A percentile compares a stretch with the other conserved stretches of the same genome.
These are phyloP conservation scores for Linnemannia schmuckeri DNA, from an alignment of 192 early-diverging fungal species.

Conservation along the genomic window DNA sequence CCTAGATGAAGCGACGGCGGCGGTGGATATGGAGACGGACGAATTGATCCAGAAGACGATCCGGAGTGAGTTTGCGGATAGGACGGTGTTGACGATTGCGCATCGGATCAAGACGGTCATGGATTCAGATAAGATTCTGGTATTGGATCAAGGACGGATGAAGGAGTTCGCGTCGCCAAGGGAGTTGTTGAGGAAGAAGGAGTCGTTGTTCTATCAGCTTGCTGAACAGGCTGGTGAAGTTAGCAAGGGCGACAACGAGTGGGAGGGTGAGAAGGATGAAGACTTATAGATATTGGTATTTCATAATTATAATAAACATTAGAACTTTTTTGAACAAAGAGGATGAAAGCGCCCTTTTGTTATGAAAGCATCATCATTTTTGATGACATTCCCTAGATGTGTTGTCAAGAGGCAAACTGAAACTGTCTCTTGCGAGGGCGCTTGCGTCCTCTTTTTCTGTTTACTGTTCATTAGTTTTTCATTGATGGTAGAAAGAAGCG, in stretches of 20 bases:
- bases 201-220: slow-evolving; percentile 27
- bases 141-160: slow-evolving; percentile 81
- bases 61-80: slow-evolving; percentile 75
- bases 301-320: too few relatives aligned
- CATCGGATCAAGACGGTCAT: slow-evolving; percentile 89
- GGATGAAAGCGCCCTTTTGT: too few relatives aligned
- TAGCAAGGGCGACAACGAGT: background rate
- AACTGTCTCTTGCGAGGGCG: too few relatives aligned
- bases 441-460: too few relatives aligned
- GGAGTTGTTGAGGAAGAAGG: slow-evolving; percentile 6
- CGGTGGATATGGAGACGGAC: slow-evolving; percentile 89
- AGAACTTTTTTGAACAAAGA: too few relatives aligned
- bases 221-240: slow-evolving; percentile 33
- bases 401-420: too few relatives aligned
- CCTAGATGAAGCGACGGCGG: slow-evolving; percentile 61
- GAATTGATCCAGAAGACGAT: slow-evolving; percentile 89
- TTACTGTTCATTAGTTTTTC: too few relatives aligned
- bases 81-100: slow-evolving; percentile 92
- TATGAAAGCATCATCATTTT: too few relatives aligned
- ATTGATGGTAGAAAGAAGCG: too few relatives aligned
- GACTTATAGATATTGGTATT: background rate
- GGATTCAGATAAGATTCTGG: slow-evolving; percentile 88
- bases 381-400: too few relatives aligned
- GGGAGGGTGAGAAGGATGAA: background rate
- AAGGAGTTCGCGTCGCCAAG: slow-evolving; percentile 54